These are phyloP conservation scores for Fonsecaea erecta DNA, from an alignment of 2,329 filamentous ascomycete species.

Conservation along the genomic window DNA sequence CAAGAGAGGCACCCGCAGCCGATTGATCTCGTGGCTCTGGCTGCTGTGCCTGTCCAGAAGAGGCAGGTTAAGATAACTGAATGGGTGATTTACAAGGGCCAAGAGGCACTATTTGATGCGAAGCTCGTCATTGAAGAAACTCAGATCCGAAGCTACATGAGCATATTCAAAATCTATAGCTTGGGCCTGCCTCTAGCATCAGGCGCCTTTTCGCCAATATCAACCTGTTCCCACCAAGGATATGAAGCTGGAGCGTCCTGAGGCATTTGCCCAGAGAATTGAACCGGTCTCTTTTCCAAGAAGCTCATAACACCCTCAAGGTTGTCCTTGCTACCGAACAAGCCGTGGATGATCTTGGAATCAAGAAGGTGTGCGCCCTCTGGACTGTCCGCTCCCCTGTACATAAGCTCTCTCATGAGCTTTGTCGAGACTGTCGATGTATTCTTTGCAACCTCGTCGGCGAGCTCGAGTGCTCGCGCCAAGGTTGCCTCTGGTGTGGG, in stretches of 20 bases:
- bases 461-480: constrained; percentile 67
- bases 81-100: neutral
- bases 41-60: neutral
- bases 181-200: constrained; percentile 30
- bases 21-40: neutral
- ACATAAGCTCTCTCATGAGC: constrained; percentile 75
- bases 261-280: constrained; percentile 66
- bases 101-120: neutral
- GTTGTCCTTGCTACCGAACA: constrained; percentile 60
- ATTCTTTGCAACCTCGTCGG: constrained; percentile 68
- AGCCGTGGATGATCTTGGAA: constrained; percentile 46
- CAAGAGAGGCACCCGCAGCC: neutral
- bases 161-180: constrained; percentile 11
- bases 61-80: neutral
- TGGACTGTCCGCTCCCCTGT: constrained; percentile 56
- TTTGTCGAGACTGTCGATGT: constrained; percentile 67
- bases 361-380: constrained; percentile 75
- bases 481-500: constrained; percentile 64
- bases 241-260: constrained; percentile 63
- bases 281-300: constrained; percentile 67
- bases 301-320: constrained; percentile 72
- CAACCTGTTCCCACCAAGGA: constrained; percentile 70
- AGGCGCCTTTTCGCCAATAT: constrained; percentile 42
- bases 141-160: neutral
- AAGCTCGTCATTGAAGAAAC: neutral